phyloP scores from a whole-genome alignment of 257 asterid species.

The Ajuga chamaepitys region DNA sequence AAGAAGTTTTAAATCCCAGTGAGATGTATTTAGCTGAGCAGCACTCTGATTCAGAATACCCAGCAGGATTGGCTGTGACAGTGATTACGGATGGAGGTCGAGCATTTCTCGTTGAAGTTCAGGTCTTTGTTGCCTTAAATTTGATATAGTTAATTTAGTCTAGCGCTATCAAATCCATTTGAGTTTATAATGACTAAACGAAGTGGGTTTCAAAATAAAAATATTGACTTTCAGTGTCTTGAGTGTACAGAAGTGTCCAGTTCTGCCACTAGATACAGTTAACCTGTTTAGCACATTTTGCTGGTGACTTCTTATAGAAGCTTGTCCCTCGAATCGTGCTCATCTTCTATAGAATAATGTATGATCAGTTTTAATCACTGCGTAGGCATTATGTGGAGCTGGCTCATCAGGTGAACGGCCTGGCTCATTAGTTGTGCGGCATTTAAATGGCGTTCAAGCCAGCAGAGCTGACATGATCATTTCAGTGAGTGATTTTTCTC shows the following conservation, averaged over 20 bases:
- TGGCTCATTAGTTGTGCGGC: conserved; percentile 51
- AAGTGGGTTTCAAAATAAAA: neutral
- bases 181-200: neutral
- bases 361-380: neutral
- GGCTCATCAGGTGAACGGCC: conserved; percentile 56
- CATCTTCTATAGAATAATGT: neutral
- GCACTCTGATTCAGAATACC: conserved; percentile 66
- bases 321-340: neutral
- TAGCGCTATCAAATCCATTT: neutral
- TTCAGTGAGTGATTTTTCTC: conserved; percentile 57
- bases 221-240: neutral
- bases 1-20: conserved; percentile 79
- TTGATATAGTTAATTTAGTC: neutral
- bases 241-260: neutral
- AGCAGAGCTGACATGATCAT: conserved; percentile 92
- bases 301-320: neutral
- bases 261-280: neutral
- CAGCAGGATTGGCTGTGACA: conserved; percentile 88
- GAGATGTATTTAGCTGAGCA: conserved; percentile 82
- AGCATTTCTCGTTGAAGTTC: conserved; percentile 78
- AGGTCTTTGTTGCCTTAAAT: conserved; percentile 30
- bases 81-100: conserved; percentile 91
- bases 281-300: neutral
- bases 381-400: conserved; percentile 73
- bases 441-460: conserved; percentile 74